These are phyloP conservation scores for Solanum chilense DNA, from an alignment of 257 asterid species.

Conservation along the genomic window DNA sequence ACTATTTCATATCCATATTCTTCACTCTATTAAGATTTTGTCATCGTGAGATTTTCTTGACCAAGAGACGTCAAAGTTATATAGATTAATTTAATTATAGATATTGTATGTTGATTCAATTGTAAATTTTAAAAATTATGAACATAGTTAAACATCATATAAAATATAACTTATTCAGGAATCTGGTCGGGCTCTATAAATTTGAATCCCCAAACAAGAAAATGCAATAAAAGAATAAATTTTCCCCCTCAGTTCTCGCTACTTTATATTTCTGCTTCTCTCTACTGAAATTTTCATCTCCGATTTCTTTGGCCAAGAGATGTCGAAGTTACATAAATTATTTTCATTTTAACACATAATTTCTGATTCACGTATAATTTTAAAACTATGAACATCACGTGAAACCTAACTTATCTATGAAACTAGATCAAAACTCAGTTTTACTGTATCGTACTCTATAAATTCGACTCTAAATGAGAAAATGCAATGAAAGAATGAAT, in stretches of 20 bases:
- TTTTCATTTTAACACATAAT: neutral
- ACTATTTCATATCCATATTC: neutral
- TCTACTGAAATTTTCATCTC: neutral
- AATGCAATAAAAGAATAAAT: neutral
- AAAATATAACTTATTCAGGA: neutral
- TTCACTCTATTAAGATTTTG: neutral
- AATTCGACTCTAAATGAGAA: too few species aligned
- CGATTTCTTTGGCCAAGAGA: neutral
- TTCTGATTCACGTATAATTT: neutral
- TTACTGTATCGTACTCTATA: neutral
- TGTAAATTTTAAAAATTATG: too few species aligned
- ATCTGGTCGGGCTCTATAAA: neutral
- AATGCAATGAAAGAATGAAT: too few species aligned
- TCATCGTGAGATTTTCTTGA: neutral
- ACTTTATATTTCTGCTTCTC: neutral
- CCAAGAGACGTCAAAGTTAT: neutral
- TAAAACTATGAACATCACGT: neutral
- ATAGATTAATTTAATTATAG: neutral
- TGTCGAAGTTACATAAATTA: neutral
- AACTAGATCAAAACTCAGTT: neutral
- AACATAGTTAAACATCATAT: neutral
- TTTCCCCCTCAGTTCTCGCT: neutral
- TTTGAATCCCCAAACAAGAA: too few species aligned
- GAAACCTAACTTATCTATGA: neutral
- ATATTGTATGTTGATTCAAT: too few species aligned